Percentiles rank a stretch among this genome's conserved stretches.
Evolutionary conservation across 2,329 filamentous ascomycete genomes (phyloP).

Genomic region (Xylaria multiplex): DNA sequence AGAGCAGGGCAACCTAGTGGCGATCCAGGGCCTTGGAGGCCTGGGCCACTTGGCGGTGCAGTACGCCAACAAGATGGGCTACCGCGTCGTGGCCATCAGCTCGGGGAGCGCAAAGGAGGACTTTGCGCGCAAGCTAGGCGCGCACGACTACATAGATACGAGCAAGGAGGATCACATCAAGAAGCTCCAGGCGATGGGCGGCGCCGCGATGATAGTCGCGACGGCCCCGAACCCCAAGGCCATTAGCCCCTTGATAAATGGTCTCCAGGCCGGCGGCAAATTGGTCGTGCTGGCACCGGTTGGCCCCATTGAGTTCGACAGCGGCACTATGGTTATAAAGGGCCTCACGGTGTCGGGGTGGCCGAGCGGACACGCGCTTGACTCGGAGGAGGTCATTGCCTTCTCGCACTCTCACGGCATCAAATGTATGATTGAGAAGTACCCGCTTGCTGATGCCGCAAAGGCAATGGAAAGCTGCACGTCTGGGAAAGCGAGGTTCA

Average conservation of each 20-base stretch:
- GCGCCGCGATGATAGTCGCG: conserved; percentile 69
- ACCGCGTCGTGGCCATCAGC: conserved; percentile 74
- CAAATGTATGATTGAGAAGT: conserved; percentile 73
- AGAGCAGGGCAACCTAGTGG: conserved; percentile 63
- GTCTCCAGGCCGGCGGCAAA: conserved; percentile 65
- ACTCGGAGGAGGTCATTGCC: conserved; percentile 72
- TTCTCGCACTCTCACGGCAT: conserved; percentile 72
- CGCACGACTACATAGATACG: conserved; percentile 68
- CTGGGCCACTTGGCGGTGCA: conserved; percentile 82
- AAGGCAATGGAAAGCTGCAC: conserved; percentile 57
- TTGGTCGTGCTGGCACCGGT: conserved; percentile 67
- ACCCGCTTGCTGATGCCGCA: conserved; percentile 63
- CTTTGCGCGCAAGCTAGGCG: conserved; percentile 72
- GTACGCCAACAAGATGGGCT: conserved; percentile 80
- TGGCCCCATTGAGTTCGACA: conserved; percentile 58
- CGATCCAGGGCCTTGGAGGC: conserved; percentile 76
- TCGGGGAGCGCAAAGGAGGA: conserved; percentile 73
- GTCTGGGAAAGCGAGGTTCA: conserved; percentile 57
- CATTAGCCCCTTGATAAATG: conserved; percentile 63
- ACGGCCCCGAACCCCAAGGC: conserved; percentile 70
- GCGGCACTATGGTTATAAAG: conserved; percentile 54
- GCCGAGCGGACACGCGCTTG: conserved; percentile 70
- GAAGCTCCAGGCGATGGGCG: conserved; percentile 66
- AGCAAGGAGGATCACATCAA: conserved; percentile 59
- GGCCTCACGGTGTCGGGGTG: conserved; percentile 72